A percentile compares a stretch with the other conserved stretches of the same genome.
Conservation (phyloP, 768 basidiomycete genomes). For the Pulveroboletus sp. region DNA sequence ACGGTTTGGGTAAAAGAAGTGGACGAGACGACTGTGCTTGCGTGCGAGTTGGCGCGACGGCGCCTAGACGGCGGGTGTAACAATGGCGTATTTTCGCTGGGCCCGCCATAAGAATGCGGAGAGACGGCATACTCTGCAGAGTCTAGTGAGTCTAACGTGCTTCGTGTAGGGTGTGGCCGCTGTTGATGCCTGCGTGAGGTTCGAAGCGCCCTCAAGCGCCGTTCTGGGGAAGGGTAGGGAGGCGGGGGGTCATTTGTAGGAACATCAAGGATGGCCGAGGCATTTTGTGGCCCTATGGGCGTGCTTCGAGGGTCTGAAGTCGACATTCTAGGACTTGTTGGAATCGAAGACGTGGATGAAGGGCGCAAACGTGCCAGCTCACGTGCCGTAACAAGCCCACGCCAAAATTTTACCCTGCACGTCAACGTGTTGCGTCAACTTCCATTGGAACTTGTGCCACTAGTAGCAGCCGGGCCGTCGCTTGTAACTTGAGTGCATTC, state of each 20-base stretch:
- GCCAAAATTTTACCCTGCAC: no score
- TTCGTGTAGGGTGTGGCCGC: slow-evolving; percentile 28
- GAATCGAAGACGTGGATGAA: background rate
- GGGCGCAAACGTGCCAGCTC: slow-evolving; percentile 6
- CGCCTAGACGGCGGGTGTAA: slow-evolving; percentile 35
- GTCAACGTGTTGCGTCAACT: no score
- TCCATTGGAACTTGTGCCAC: no score
- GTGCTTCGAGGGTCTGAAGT: background rate
- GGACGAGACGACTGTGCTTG: slow-evolving; percentile 47
- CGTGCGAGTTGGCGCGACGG: slow-evolving; percentile 55
- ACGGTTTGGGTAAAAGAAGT: slow-evolving; percentile 65
- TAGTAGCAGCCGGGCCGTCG: no score
- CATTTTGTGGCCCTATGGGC: slow-evolving; percentile 1
- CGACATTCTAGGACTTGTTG: slow-evolving; percentile 7
- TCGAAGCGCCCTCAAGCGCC: slow-evolving; percentile 38
- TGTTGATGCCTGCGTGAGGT: slow-evolving; percentile 29
- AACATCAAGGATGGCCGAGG: slow-evolving; percentile 9
- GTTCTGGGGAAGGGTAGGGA: slow-evolving; percentile 57
- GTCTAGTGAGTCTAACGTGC: slow-evolving; percentile 33
- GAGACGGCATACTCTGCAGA: slow-evolving; percentile 29
- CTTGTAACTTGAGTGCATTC: no score
- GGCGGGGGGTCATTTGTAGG: slow-evolving; percentile 58
- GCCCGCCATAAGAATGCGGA: slow-evolving; percentile 29
- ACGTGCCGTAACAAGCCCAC: no score
- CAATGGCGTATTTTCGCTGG: slow-evolving; percentile 50